Evolutionary conservation across 257 asterid species (phyloP), one percentile per base, ranked within the genome.

Genomic region (Agastache rugosa): DNA sequence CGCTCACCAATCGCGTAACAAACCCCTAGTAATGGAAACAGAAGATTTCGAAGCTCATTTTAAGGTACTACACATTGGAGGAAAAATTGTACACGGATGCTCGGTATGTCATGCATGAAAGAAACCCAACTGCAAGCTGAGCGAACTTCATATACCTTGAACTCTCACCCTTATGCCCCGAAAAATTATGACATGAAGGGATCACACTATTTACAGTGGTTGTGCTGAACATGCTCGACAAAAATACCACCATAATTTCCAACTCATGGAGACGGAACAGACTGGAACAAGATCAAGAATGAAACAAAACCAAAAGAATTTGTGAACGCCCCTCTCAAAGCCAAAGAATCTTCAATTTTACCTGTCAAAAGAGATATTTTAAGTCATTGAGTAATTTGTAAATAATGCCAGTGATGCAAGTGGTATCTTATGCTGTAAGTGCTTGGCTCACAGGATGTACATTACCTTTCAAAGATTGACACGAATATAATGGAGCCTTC

Each of bases 171-270:
- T 85, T 69, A 60, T 80, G 91, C 87, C 94, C 79, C 73, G 72
- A 85, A 74, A 88, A 86, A 86, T 87, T 64, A 85, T 80, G 91
- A 80, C 90, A 85, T 78, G 79, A 80, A 80, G 85, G 90, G 90
- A 83, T 79, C 87, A 80, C 82, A 78, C 83, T 83, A 84, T 84
- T 77, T 86, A 88, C 91, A 72, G 74, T 76, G 82, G 77, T 64
- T 63, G 73, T 61, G 77, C 80, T 53, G 68, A 39, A 67, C 54
- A 37, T 37, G 58, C 73, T 71, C 39, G 65, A 67, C 53, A 53
- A 74, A 72, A 75, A 71, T 29, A 55, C 66, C 83, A 76, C 60
- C 77, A 19, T 17, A 25, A 17, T 14, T 41, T 59, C 71, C 66
- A 69, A 59, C 39, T 31, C 68, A 70, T 56, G 71, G 55, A 74